Evolutionary conservation across 2,329 filamentous ascomycete species (phyloP).

Genomic region (Fusarium subtropicale): DNA sequence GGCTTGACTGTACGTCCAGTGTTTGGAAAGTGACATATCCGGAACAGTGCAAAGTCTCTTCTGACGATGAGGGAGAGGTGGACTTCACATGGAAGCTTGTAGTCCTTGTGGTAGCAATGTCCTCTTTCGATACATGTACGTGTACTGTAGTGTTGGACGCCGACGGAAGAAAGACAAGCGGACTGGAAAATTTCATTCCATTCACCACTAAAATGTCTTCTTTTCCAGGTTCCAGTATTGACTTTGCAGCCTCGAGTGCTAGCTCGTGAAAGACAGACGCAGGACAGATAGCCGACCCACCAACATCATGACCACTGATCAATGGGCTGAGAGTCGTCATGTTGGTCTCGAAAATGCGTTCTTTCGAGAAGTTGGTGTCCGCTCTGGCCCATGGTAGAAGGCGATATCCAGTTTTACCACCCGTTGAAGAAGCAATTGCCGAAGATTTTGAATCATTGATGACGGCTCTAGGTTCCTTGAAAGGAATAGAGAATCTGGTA

Average conservation of each 20-base stretch:
- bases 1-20: background rate
- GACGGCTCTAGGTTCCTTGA: background rate
- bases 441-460: rapidly evolving
- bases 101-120: background rate
- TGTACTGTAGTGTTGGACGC: background rate
- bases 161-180: background rate
- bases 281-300: slow-evolving; percentile 1
- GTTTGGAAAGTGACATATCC: background rate
- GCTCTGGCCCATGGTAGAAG: background rate
- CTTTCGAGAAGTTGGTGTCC: background rate
- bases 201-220: background rate
- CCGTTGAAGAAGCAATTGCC: background rate
- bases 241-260: background rate
- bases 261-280: slow-evolving; percentile 10
- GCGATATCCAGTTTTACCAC: background rate
- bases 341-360: background rate
- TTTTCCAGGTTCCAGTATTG: background rate
- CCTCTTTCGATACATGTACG: background rate
- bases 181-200: background rate
- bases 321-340: background rate
- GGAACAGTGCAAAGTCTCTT: background rate
- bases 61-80: background rate
- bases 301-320: slow-evolving; percentile 6
- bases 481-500: background rate
- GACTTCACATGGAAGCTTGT: background rate